Conservation (phyloP, 2,329 filamentous ascomycete species). For the Beauveria varroae region DNA sequence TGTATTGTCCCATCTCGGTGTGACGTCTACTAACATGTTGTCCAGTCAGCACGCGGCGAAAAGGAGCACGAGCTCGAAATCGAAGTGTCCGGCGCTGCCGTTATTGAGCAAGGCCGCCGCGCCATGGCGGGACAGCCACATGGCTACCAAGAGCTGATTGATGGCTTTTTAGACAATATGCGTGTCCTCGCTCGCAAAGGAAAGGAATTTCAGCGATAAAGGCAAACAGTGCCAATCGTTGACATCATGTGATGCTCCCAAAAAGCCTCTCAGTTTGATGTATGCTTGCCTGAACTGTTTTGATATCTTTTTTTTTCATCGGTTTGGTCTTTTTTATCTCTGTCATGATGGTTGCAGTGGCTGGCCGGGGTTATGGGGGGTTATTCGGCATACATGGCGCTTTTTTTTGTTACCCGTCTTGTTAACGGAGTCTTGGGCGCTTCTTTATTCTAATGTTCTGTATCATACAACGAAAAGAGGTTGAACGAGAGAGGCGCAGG, state of each 20-base stretch:
- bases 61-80: conserved; percentile 80
- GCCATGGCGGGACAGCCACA: conserved; percentile 45
- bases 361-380: not conserved
- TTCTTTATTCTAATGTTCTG: not conserved
- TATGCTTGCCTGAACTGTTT: not conserved
- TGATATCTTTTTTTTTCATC: not conserved
- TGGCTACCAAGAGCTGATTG: conserved; percentile 60
- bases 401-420: conserved; percentile 1
- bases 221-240: not conserved
- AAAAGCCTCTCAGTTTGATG: not conserved
- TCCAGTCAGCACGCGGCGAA: conserved; percentile 28
- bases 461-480: conserved; percentile 4
- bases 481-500: not conserved
- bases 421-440: not conserved
- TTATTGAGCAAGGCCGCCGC: conserved; percentile 58
- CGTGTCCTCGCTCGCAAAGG: conserved; percentile 47
- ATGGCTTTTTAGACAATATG: conserved; percentile 69
- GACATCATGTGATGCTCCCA: not conserved
- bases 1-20: not conserved
- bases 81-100: conserved; percentile 56
- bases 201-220: conserved; percentile 21
- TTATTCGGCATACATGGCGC: conserved; percentile 4
- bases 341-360: not conserved
- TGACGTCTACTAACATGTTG: conserved; percentile 7
- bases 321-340: not conserved